phyloP scores from a whole-genome alignment of 805 yeast genomes.

The Kurtzmaniella fragi region DNA sequence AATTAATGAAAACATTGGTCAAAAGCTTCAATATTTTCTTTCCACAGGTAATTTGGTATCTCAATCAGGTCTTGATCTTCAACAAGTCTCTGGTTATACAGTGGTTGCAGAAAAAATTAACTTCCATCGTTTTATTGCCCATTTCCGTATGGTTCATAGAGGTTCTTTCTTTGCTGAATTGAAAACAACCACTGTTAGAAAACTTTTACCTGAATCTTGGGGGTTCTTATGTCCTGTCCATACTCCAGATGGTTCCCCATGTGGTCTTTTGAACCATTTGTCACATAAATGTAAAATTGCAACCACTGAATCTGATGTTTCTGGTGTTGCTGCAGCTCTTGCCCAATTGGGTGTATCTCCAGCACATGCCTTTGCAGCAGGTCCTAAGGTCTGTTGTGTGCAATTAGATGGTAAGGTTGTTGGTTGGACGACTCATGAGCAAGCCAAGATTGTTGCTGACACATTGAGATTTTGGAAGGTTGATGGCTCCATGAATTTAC shows the following conservation, averaged over 20 bases:
- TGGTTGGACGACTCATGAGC: constrained; percentile 92
- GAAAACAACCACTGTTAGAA: constrained; percentile 96
- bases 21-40: constrained; percentile 86
- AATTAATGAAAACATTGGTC: constrained; percentile 90
- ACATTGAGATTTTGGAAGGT: constrained; percentile 92
- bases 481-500: constrained; percentile 71
- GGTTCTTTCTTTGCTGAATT: constrained; percentile 98
- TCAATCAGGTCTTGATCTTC: constrained; percentile 95
- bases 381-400: constrained; percentile 83
- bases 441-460: constrained; percentile 81
- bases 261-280: constrained; percentile 95
- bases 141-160: constrained; percentile 98
- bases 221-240: constrained; percentile 98
- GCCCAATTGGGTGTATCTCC: constrained; percentile 77
- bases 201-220: constrained; percentile 96
- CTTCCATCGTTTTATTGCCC: constrained; percentile 95
- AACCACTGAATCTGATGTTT: constrained; percentile 69
- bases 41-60: constrained; percentile 97
- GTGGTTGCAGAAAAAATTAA: constrained; percentile 98
- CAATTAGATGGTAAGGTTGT: constrained; percentile 89
- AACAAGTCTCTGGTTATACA: constrained; percentile 96
- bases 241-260: constrained; percentile 99
- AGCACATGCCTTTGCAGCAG: constrained; percentile 76
- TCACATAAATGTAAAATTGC: constrained; percentile 91
- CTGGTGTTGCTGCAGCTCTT: constrained; percentile 61